Evolutionary conservation across 352 stramenopile genomes (phyloP), one percentile per base, ranked within the genome.

Genomic region (Elongisporangium prolatum): DNA sequence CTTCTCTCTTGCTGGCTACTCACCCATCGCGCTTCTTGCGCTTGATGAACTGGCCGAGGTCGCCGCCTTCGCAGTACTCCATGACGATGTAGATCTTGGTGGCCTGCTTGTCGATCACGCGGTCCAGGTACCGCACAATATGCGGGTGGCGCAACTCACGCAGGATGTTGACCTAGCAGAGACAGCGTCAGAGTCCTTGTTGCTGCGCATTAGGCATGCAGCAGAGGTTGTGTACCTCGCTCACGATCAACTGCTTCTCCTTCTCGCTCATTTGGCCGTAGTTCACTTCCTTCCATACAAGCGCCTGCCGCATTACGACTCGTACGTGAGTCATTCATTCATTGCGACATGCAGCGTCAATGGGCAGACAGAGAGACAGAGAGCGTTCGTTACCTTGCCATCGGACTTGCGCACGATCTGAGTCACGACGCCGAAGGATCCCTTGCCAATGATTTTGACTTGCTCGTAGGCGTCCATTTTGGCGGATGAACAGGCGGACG

Each of bases 41-140:
- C 69, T 93, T 95, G 68, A 96, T 95, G 70, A 93, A 92, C 67
- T 93, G 83, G 44, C 88, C 89, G 28, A 97, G 65, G 57, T 97
- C 89, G 50, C 89, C 89, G 37, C 89, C 89, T 56, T 96, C 85
- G 65, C 91, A 98, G 72, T 89, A 97, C 66, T 98, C 92, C 92
- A 98, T 98, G 59, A 98, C 82, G 54, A 98, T 98, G 75, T 97
- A 97, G 60, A 97, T 92, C 72, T 95, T 95, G 51, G 87, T 96
- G 13, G 75, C 83, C 54, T 89, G 75, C 66, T 97, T 96, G 71
- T 98, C 91, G 57, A 98, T 96, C 56, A 98, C 89, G 50, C 91
- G 85, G 72, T 98, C 92, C 63, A 97, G 77, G 72, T 98, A 98
- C 22, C 88, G 86, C 51, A 98, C 92, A 34, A 98, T 97, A 65